Evolutionary conservation across 2,329 filamentous ascomycete genomes (phyloP).

Genomic region (Paracoccidioides lutzii): DNA sequence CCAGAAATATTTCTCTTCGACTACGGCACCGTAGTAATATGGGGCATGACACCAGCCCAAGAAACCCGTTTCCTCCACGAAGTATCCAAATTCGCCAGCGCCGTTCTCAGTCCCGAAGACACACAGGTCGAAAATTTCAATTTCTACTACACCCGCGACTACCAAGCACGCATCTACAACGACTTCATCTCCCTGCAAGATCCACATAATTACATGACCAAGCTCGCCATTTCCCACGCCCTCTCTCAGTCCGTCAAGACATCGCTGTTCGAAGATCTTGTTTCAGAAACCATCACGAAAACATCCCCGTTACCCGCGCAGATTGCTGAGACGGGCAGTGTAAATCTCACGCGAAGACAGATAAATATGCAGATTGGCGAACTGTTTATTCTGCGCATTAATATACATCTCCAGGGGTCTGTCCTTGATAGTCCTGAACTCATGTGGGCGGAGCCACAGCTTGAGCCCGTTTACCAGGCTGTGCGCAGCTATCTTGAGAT

Average conservation of each 20-base stretch:
- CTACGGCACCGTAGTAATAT: conserved; percentile 94
- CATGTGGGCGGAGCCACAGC: conserved; percentile 95
- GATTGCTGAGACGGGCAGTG: conserved; percentile 84
- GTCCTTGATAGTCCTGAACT: conserved; percentile 94
- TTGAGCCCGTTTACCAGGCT: conserved; percentile 92
- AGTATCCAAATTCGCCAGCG: conserved; percentile 82
- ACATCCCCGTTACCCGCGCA: conserved; percentile 89
- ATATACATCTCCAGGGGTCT: conserved; percentile 92
- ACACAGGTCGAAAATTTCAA: conserved; percentile 97
- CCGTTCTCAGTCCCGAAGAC: conserved; percentile 77
- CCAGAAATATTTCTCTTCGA: conserved; percentile 94
- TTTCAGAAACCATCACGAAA: conserved; percentile 82
- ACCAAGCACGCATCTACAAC: conserved; percentile 97
- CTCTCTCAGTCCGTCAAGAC: conserved; percentile 96
- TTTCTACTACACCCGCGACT: conserved; percentile 97
- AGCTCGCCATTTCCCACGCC: conserved; percentile 90
- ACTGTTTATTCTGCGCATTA: conserved; percentile 93
- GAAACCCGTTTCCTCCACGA: conserved; percentile 88
- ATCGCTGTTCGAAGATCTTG: conserved; percentile 87
- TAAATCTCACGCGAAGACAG: conserved; percentile 71
- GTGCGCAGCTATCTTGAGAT: conserved; percentile 94
- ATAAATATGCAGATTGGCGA: conserved; percentile 99
- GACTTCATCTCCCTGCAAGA: conserved; percentile 94
- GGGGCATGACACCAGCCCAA: conserved; percentile 88
- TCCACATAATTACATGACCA: conserved; percentile 96